phyloP scores from a whole-genome alignment of 2,329 filamentous ascomycete genomes.

The Phialophora macrospora region DNA sequence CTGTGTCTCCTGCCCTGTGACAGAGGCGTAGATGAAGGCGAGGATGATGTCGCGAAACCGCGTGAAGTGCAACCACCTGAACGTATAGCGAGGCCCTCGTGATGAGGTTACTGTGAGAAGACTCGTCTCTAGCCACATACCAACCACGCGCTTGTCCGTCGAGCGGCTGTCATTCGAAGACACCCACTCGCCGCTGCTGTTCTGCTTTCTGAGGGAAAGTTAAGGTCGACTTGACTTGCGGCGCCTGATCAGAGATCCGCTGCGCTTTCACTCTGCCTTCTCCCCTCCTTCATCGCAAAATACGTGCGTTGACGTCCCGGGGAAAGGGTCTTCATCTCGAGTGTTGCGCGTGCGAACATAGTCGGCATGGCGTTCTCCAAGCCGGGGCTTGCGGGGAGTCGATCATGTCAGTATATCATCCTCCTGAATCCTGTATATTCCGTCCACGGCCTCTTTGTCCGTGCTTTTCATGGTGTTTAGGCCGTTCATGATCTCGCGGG shows the following conservation, averaged over 20 bases:
- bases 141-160: background rate
- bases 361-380: background rate
- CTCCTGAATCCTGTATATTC: slow-evolving; percentile 47
- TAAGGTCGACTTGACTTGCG: background rate
- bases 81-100: background rate
- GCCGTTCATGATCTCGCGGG: slow-evolving; percentile 41
- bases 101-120: background rate
- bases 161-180: background rate
- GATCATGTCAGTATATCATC: slow-evolving; percentile 40
- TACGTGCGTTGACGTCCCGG: background rate
- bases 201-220: background rate
- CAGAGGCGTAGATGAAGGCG: background rate
- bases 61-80: background rate
- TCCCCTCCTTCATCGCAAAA: background rate
- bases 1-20: background rate
- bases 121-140: background rate
- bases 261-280: background rate
- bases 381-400: background rate
- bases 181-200: background rate
- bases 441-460: slow-evolving; percentile 39
- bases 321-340: background rate
- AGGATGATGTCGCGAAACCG: background rate
- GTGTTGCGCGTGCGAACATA: background rate
- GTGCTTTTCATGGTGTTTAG: slow-evolving; percentile 44
- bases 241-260: background rate